phyloP scores from a whole-genome alignment of 164 flowering plant genomes.

The Kingdonia uniflora region DNA sequence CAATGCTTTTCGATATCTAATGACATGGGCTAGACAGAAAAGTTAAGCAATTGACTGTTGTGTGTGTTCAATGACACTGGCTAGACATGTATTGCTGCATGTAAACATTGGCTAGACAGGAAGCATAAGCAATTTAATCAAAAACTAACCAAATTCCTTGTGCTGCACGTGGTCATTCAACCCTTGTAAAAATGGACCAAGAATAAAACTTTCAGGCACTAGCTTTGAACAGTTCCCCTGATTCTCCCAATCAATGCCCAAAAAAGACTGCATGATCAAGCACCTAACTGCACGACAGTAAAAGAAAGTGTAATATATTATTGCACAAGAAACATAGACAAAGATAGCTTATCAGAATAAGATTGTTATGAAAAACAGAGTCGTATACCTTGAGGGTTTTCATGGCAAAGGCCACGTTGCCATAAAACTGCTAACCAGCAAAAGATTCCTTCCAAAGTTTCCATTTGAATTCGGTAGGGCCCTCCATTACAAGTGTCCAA shows the following conservation, averaged over 20 bases:
- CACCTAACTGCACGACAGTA: conserved; percentile 63
- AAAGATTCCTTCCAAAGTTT: conserved; percentile 34
- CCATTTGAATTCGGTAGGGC: conserved; percentile 28
- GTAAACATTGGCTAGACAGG: neutral
- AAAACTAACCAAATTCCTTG: conserved; percentile 81
- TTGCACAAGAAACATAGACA: too few relatives aligned
- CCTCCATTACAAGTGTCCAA: conserved; percentile 14
- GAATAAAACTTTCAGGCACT: conserved; percentile 67
- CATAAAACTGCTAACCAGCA: conserved; percentile 76
- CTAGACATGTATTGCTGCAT: too few relatives aligned
- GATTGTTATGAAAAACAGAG: too few relatives aligned
- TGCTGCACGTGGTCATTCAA: conserved; percentile 89
- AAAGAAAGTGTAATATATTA: too few relatives aligned
- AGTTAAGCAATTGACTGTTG: too few relatives aligned
- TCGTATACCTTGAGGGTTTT: conserved; percentile 82
- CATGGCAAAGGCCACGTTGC: conserved; percentile 85
- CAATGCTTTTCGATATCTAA: too few relatives aligned
- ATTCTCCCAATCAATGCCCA: conserved; percentile 57
- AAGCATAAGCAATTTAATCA: neutral
- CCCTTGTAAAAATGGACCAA: conserved; percentile 68
- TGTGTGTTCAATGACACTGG: too few relatives aligned
- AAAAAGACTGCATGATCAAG: conserved; percentile 86
- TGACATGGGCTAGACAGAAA: too few relatives aligned
- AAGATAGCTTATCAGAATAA: too few relatives aligned
- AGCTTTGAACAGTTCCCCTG: conserved; percentile 32